Base-by-base conservation (phyloP, 139 green algal genomes). In the Chara braunii region DNA sequence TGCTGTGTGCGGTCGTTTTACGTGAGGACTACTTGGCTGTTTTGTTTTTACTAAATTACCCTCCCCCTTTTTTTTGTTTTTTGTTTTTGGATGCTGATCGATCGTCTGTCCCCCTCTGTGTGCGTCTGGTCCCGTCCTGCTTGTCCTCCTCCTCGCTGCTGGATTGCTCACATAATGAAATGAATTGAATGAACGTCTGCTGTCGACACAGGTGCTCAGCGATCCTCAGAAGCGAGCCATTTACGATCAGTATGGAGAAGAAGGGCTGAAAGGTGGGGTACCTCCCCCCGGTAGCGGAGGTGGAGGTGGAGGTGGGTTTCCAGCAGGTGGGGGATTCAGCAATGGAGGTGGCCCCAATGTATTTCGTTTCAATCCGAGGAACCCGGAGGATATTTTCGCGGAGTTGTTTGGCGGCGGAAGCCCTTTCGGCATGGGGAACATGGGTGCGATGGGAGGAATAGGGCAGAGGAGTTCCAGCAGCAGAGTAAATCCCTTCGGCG, bases 231-330 rank as follows among this genome's bases (percentile, higher is more conserved):
- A 81, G 37, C 26, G 61, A 1, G 3, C 62, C 35, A 50, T 82
- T 22, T 81, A 81, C 23, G 74, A 81, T 43, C 30, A 52, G n/a
- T 81, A 79, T 43, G 74, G 74, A 28, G 69, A 81, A 34, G 74
- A 81, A 52, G 74, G 69, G 2, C 50, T 82, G 24, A 81, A 82
- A 56, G 60, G 57, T 8, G 59, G 63, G 28, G 29, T 64, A 1
- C 70, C 70, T 18, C 62, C 62, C 18, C 61, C 70, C 11, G 62
- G 67, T 12, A 7, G 63, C 18, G 63, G 61, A 78, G n/a, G 24
- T 1, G 68, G 68, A 12, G 68, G 68, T 7, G 48, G 48, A n/a
- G 42, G 37, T 32, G 51, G 44, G 22, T n/a, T n/a, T n/a, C n/a
- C n/a, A n/a, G 18, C 55, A 4, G 30, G 43, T 43, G 62, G 23